Conservation (phyloP, 257 asterid genomes). For the Misopates orontium region DNA sequence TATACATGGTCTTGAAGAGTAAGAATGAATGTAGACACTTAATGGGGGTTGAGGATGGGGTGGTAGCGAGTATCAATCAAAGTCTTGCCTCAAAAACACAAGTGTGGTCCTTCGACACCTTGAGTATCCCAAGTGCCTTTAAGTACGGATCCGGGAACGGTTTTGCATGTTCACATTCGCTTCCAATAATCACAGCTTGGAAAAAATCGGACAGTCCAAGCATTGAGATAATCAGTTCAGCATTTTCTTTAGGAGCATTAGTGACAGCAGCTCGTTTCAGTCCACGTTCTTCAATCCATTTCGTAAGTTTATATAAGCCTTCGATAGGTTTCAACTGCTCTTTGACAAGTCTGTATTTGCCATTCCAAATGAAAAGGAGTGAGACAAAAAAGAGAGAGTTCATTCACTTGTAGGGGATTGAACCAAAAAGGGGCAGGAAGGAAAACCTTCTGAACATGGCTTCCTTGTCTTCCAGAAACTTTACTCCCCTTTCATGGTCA, state of each 20-base stretch:
- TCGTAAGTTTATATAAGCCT: constrained; percentile 62
- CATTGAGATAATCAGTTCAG: constrained; percentile 71
- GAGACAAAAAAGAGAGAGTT: neutral
- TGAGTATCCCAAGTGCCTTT: constrained; percentile 83
- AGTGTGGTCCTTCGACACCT: constrained; percentile 83
- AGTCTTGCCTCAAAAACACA: constrained; percentile 76
- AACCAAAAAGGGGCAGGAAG: neutral
- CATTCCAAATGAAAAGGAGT: constrained; percentile 19
- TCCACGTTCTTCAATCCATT: constrained; percentile 90
- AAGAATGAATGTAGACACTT: no score
- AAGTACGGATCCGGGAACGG: constrained; percentile 92
- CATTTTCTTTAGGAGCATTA: constrained; percentile 86
- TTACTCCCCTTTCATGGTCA: constrained; percentile 69
- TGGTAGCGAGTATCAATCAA: no score
- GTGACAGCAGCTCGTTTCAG: constrained; percentile 95
- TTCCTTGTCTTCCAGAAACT: constrained; percentile 83
- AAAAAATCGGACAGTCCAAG: constrained; percentile 91
- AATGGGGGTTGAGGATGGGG: no score
- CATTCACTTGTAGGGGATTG: neutral
- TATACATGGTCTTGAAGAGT: no score
- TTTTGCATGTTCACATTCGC: constrained; percentile 82
- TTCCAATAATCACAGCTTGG: constrained; percentile 65
- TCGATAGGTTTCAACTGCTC: constrained; percentile 69
- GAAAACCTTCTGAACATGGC: constrained; percentile 78
- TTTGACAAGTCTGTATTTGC: constrained; percentile 58